Evolutionary conservation across 139 green algal genomes (phyloP).

Genomic region (Nannochloris sp.): DNA sequence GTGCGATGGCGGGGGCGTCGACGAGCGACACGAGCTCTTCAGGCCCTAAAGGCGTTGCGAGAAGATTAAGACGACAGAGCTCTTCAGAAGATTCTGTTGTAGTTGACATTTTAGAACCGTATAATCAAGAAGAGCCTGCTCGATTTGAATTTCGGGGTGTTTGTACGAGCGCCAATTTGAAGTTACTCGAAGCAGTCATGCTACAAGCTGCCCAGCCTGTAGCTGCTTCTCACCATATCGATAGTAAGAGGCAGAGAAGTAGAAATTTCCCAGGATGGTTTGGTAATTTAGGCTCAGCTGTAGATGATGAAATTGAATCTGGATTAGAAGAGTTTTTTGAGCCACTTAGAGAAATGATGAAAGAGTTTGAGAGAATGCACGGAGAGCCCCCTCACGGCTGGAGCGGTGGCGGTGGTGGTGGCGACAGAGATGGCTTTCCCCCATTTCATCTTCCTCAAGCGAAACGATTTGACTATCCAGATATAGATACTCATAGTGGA

Average conservation of each 20-base stretch:
- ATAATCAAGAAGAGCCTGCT: neutral
- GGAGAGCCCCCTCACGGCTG: slow-evolving; percentile 5
- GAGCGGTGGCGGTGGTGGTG: neutral
- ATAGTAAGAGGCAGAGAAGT: neutral
- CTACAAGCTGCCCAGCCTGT: neutral
- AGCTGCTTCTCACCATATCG: neutral
- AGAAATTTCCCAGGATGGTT: neutral
- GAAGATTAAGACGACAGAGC: neutral
- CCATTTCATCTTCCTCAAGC: neutral
- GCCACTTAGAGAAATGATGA: slow-evolving; percentile 10
- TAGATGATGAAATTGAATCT: neutral
- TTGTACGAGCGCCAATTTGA: neutral
- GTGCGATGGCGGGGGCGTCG: neutral
- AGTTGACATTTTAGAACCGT: neutral
- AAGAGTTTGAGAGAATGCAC: slow-evolving; percentile 14
- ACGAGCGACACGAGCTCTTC: neutral
- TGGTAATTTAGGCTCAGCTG: neutral
- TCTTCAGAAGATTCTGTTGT: neutral
- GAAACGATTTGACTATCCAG: slow-evolving; percentile 20
- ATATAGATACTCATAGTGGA: neutral
- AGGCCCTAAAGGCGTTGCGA: neutral
- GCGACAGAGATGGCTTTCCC: slow-evolving; percentile 14
- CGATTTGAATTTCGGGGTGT: neutral
- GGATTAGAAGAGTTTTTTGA: slow-evolving; percentile 5
- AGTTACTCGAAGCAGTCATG: neutral